Evolutionary conservation across 495 filamentous ascomycete species (phyloP).

Genomic region (Apodospora peruviana): DNA sequence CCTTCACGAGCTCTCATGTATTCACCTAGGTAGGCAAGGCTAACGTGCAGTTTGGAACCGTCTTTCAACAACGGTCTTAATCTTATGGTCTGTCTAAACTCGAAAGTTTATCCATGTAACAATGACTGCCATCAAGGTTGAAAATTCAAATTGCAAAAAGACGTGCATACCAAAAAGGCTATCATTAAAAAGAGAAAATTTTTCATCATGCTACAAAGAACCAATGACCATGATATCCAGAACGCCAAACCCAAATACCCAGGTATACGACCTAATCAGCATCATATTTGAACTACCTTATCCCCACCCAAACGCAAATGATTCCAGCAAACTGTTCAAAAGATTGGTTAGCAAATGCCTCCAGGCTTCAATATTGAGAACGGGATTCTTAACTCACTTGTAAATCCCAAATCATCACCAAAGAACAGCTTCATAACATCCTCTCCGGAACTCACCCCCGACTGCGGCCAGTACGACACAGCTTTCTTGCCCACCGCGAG

Average conservation of each 20-base stretch:
- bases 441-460: slow-evolving; percentile 49
- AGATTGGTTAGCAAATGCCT: slow-evolving; percentile 9
- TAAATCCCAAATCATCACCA: slow-evolving; percentile 60
- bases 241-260: not conserved
- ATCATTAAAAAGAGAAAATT: too few relatives aligned
- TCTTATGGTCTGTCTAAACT: too few relatives aligned
- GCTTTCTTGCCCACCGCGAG: slow-evolving; percentile 61
- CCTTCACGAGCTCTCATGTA: too few relatives aligned
- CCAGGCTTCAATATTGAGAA: not conserved
- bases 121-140: too few relatives aligned
- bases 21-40: too few relatives aligned
- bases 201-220: too few relatives aligned
- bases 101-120: too few relatives aligned
- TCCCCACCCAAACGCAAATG: slow-evolving; percentile 32
- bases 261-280: not conserved
- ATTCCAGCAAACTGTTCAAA: slow-evolving; percentile 47
- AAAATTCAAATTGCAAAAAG: too few relatives aligned
- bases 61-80: too few relatives aligned
- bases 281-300: not conserved
- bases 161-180: too few relatives aligned
- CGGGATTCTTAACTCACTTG: slow-evolving; percentile 30
- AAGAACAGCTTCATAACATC: slow-evolving; percentile 57
- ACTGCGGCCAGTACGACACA: slow-evolving; percentile 49
- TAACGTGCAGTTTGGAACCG: too few relatives aligned
- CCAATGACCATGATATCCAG: too few relatives aligned